Conservation (phyloP, 441 rosid species). For the Jatropha multifida region DNA sequence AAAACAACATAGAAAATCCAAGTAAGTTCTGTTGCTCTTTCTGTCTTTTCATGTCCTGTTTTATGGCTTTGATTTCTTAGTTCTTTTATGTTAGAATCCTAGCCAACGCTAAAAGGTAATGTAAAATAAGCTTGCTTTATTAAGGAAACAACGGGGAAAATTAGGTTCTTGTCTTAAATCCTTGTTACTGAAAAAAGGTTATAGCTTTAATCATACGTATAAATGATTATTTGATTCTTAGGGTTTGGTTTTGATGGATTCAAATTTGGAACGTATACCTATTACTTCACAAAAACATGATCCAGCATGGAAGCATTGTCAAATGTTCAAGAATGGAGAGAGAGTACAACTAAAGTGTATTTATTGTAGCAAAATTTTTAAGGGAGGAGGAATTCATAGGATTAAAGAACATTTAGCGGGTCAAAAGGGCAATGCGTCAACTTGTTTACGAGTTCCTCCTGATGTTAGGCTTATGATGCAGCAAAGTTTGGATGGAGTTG, state of each 20-base stretch:
- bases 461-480: slow-evolving; percentile 62
- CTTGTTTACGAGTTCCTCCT: slow-evolving; percentile 64
- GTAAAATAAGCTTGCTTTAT: background rate
- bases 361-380: slow-evolving; percentile 69
- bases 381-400: slow-evolving; percentile 94
- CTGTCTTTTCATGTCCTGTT: background rate
- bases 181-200: background rate
- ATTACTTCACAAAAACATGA: slow-evolving; percentile 80
- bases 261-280: slow-evolving; percentile 60
- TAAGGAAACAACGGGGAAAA: background rate
- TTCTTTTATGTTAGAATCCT: background rate
- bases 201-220: background rate
- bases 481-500: slow-evolving; percentile 68
- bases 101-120: background rate
- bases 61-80: background rate
- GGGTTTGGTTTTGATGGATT: slow-evolving; percentile 33
- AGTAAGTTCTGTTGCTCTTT: background rate
- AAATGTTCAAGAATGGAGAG: slow-evolving; percentile 72
- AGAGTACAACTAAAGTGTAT: slow-evolving; percentile 70
- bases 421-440: slow-evolving; percentile 83
- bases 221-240: background rate
- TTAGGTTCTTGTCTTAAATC: background rate
- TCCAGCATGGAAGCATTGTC: slow-evolving; percentile 89
- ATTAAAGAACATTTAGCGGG: slow-evolving; percentile 91
- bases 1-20: background rate